Conservation (phyloP, 2,329 filamentous ascomycete species). For the Helotiales sp. region DNA sequence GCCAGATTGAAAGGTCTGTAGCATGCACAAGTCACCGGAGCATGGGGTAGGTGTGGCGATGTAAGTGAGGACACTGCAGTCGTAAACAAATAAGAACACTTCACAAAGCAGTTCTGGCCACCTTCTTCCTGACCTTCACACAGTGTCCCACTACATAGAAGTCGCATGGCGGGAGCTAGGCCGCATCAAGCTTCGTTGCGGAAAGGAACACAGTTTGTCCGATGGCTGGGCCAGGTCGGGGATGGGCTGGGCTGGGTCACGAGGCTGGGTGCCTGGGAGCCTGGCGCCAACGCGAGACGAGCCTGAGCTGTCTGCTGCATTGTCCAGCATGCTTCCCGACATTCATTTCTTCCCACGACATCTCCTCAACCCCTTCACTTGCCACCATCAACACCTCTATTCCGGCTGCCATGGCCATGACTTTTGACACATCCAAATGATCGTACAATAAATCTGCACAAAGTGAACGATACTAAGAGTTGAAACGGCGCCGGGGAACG, state of each 20-base stretch:
- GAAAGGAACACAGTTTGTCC: too few relatives aligned
- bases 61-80: background rate
- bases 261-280: background rate
- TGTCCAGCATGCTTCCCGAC: background rate
- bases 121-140: slow-evolving; percentile 2
- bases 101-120: slow-evolving; percentile 19
- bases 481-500: slow-evolving; percentile 18
- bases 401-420: slow-evolving; percentile 29
- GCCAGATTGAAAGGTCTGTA: slow-evolving; percentile 26
- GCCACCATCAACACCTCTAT: slow-evolving; percentile 15
- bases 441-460: slow-evolving; percentile 36
- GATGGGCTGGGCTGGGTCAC: too few relatives aligned
- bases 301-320: background rate
- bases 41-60: background rate
- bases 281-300: background rate
- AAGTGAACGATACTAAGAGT: slow-evolving; percentile 27
- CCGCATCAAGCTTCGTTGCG: background rate
- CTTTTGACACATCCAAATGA: slow-evolving; percentile 34
- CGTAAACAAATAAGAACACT: slow-evolving; percentile 1
- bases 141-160: background rate
- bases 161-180: background rate
- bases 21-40: slow-evolving; percentile 27
- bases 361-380: slow-evolving; percentile 15
- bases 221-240: too few relatives aligned
- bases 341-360: slow-evolving; percentile 10